Conservation (phyloP, 768 basidiomycete species). For the Termitomyces sp. region DNA sequence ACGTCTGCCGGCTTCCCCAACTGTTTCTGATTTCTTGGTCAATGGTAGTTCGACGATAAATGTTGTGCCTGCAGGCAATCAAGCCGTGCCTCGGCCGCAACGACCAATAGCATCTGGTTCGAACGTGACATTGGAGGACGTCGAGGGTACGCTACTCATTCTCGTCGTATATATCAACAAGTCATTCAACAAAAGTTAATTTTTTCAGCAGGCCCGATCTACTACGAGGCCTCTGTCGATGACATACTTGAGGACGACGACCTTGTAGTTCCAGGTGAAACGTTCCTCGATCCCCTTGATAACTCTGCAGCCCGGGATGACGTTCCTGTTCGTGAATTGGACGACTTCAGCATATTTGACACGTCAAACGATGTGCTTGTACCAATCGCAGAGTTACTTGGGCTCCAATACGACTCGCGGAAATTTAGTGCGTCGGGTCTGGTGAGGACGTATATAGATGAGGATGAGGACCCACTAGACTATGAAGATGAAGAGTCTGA, state of each 20-base stretch:
- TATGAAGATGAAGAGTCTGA: slow-evolving; percentile 24
- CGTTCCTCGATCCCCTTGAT: slow-evolving; percentile 13
- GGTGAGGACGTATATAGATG: slow-evolving; percentile 32
- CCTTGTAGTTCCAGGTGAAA: slow-evolving; percentile 41
- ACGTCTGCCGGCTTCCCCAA: slow-evolving; percentile 10
- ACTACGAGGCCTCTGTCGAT: slow-evolving; percentile 18
- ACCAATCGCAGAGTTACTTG: slow-evolving; percentile 32
- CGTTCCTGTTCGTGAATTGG: slow-evolving; percentile 53
- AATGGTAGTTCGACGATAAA: not conserved
- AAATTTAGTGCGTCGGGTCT: slow-evolving; percentile 36
- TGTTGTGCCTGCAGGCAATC: not conserved
- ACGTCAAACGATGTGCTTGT: slow-evolving; percentile 30
- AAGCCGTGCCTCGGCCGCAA: not conserved
- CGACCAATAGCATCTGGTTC: slow-evolving; percentile 10
- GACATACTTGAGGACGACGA: slow-evolving; percentile 35
- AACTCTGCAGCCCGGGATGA: slow-evolving; percentile 25
- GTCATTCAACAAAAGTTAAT: not conserved
- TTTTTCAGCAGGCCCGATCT: slow-evolving; percentile 1
- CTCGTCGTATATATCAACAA: not conserved
- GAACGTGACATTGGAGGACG: slow-evolving; percentile 9
- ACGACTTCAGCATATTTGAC: slow-evolving; percentile 51
- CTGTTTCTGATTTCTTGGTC: slow-evolving; percentile 12
- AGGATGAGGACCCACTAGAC: slow-evolving; percentile 24
- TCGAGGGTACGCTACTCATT: not conserved
- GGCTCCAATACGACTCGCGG: slow-evolving; percentile 19